Conservation (phyloP, 164 flowering plant genomes). For the Kalanchoe fedtschenkoi region DNA sequence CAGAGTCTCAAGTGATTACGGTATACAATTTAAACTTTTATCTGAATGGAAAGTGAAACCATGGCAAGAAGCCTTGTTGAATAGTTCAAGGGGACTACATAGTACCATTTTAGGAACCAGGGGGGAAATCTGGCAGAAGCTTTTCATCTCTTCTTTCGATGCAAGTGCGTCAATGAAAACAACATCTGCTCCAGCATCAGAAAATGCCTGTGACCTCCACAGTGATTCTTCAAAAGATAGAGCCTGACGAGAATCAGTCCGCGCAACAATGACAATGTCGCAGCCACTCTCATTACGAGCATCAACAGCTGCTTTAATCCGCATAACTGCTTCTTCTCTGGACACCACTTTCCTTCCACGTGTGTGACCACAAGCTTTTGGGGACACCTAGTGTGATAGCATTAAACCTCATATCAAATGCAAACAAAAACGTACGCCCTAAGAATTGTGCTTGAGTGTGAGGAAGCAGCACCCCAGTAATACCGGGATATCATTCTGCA, state of each 20-base stretch:
- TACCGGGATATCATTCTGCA: not conserved
- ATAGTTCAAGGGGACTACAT: not conserved
- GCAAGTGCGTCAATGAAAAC: conserved; percentile 90
- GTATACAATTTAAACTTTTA: not conserved
- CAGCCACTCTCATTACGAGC: conserved; percentile 75
- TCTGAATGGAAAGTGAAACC: not conserved
- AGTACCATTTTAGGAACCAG: conserved; percentile 79
- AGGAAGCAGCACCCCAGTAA: not conserved
- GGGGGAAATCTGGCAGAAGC: conserved; percentile 64
- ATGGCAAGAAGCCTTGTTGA: not conserved
- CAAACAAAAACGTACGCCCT: not conserved
- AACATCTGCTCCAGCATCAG: conserved; percentile 96
- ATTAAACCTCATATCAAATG: conserved; percentile 10
- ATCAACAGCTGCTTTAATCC: conserved; percentile 88
- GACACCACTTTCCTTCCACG: conserved; percentile 85
- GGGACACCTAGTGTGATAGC: conserved; percentile 49
- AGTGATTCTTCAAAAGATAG: conserved; percentile 76
- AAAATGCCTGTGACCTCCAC: conserved; percentile 74
- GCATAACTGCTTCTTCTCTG: conserved; percentile 88
- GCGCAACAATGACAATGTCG: conserved; percentile 87
- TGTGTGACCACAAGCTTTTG: conserved; percentile 98
- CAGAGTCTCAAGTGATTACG: not conserved
- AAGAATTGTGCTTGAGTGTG: not conserved
- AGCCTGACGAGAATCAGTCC: conserved; percentile 94
- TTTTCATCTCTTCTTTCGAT: conserved; percentile 85